phyloP scores from a whole-genome alignment of 1,284 basidiomycete species.

The Puccinia polysora region DNA sequence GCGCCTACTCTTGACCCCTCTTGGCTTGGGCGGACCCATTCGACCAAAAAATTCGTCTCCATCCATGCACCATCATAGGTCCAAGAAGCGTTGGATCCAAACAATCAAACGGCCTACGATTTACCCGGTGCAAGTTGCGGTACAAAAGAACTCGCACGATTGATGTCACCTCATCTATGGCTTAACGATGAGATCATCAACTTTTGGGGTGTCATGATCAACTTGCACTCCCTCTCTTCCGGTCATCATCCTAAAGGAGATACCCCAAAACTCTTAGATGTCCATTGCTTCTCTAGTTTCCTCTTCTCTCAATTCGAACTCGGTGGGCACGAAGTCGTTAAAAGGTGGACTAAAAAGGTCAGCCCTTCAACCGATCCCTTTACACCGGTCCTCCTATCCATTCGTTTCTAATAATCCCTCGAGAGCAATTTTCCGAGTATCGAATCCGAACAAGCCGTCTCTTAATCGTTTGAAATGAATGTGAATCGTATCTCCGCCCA shows the following conservation, averaged over 20 bases:
- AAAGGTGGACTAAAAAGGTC: conserved; percentile 51
- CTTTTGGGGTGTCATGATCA: conserved; percentile 51
- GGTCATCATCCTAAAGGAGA: background rate
- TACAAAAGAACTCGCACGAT: conserved; percentile 49
- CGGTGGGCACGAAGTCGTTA: conserved; percentile 49
- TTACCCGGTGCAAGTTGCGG: conserved; percentile 48
- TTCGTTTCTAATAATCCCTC: background rate
- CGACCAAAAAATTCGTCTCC: background rate
- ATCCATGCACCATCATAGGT: background rate
- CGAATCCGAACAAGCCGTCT: no score
- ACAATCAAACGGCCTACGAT: conserved; percentile 26
- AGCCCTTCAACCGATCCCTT: no score
- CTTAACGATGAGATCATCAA: conserved; percentile 54
- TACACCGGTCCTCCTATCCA: no score
- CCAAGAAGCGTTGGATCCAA: background rate
- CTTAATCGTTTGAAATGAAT: background rate
- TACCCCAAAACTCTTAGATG: conserved; percentile 46
- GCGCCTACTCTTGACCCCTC: background rate
- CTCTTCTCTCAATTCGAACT: conserved; percentile 49
- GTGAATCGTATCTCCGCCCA: background rate
- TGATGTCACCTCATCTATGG: conserved; percentile 50
- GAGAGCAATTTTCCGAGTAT: no score
- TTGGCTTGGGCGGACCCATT: background rate
- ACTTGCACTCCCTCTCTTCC: conserved; percentile 27
- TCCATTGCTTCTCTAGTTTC: conserved; percentile 52